A percentile compares a stretch with the other conserved stretches of the same genome.
phyloP scores from a whole-genome alignment of 495 filamentous ascomycete genomes.

The Penicillium canescens region DNA sequence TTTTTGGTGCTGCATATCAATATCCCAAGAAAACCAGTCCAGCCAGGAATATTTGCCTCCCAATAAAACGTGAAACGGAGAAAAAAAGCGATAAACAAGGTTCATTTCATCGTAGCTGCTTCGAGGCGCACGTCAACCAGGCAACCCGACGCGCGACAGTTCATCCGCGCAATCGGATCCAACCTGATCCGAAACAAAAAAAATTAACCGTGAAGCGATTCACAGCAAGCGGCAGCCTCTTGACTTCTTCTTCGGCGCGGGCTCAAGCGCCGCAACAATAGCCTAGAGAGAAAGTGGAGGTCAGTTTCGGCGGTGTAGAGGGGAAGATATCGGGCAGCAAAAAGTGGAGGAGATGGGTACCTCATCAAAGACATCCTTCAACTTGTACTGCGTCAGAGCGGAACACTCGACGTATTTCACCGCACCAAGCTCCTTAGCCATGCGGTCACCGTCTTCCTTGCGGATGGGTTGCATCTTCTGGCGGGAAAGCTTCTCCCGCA shows the following conservation, averaged over 20 bases:
- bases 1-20: conserved; percentile 9
- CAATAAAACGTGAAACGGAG: conserved; percentile 17
- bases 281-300: conserved; percentile 53
- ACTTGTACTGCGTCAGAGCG: conserved; percentile 94
- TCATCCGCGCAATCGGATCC: conserved; percentile 13
- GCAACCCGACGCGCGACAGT: conserved; percentile 1
- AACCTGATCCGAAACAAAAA: conserved; percentile 23
- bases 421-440: conserved; percentile 94
- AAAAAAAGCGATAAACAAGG: conserved; percentile 25
- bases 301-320: conserved; percentile 13
- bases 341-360: conserved; percentile 44
- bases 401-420: conserved; percentile 99
- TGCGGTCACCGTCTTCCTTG: conserved; percentile 89
- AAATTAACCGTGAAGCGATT: conserved; percentile 8
- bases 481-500: conserved; percentile 87
- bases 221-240: conserved; percentile 46
- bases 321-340: background rate
- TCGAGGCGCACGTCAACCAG: conserved; percentile 12
- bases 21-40: conserved; percentile 18
- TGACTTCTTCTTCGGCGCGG: conserved; percentile 70
- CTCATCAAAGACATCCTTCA: conserved; percentile 99
- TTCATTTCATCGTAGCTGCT: conserved; percentile 36
- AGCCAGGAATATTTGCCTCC: conserved; percentile 16
- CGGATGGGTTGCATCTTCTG: conserved; percentile 92
- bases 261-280: conserved; percentile 86